These are phyloP conservation scores for Claviceps sp. DNA, from an alignment of 2,329 filamentous ascomycete species.

Conservation along the genomic window DNA sequence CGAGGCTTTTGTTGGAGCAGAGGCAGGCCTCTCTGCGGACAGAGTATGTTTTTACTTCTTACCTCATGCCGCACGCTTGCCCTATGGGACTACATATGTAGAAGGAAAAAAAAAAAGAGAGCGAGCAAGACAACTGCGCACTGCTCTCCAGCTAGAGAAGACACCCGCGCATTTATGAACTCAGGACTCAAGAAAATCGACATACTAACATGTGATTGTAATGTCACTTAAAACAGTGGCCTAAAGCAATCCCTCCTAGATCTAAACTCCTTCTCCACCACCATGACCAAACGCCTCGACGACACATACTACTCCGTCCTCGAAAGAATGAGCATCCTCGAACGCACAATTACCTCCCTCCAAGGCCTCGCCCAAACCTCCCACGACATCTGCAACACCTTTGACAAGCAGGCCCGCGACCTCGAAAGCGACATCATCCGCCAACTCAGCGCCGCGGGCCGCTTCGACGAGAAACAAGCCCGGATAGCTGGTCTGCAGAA, in stretches of 20 bases:
- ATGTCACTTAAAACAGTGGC: constrained; percentile 22
- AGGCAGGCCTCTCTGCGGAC: constrained; percentile 16
- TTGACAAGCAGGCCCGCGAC: constrained; percentile 44
- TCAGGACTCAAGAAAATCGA: not conserved
- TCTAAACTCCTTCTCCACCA: constrained; percentile 46
- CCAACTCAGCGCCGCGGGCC: constrained; percentile 46
- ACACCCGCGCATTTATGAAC: too few species aligned
- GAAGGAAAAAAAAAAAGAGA: not conserved
- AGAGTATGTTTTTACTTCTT: constrained; percentile 15
- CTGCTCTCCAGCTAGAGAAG: too few species aligned
- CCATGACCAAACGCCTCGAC: constrained; percentile 53
- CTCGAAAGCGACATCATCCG: constrained; percentile 45
- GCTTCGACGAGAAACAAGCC: constrained; percentile 51
- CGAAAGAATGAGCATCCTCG: constrained; percentile 51
- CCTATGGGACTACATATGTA: not conserved
- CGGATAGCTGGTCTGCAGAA: constrained; percentile 48
- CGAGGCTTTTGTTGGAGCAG: constrained; percentile 26
- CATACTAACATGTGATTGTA: constrained; percentile 1
- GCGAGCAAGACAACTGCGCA: not conserved
- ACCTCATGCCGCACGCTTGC: too few species aligned
- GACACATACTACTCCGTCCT: constrained; percentile 62
- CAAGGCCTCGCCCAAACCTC: constrained; percentile 54
- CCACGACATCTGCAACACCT: constrained; percentile 42
- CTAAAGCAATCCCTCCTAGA: constrained; percentile 37
- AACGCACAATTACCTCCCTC: constrained; percentile 49